Evolutionary conservation across 169 alveolate species (phyloP), one percentile per base, ranked within the genome.

Genomic region (Cryptosporidium bovis): DNA sequence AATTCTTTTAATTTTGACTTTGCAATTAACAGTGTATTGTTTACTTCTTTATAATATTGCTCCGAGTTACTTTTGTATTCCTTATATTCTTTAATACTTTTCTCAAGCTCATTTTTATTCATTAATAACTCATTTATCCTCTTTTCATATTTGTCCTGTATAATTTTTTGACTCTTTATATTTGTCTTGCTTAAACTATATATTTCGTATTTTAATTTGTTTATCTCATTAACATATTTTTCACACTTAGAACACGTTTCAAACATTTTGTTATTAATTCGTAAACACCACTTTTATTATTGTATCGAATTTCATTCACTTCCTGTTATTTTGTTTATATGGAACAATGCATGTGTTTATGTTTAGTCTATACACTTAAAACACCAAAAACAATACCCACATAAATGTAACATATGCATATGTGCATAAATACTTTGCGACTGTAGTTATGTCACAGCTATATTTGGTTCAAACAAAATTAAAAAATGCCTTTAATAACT

Each of bases 41-140:
- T 77, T 15, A 56, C 71, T 44, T 77, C 87, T 46, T 46, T 56
- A n/a, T 40, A 60, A n/a, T 77, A 77, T 8, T n/a, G 12, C 51
- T 77, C 87, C 2, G 87, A 77, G 4, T 77, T 62, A 0, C 27
- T 16, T 40, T 77, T 77, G 27, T 77, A 77, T 40, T 56, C 64
- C 33, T 77, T 20, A 48, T 77, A 60, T 20, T 77, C 87, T 27
- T 77, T 65, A 15, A 62, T 6, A 7, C 16, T 10, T 40, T 77
- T 36, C 40, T 46, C 48, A 12, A 77, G 34, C 7, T 60, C 29
- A 24, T 1, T 24, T 44, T 60, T 60, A 18, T 58, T 64, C 15
- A 24, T 27, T 58, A 36, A 18, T n/a, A 77, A 48, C n/a, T 56
- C 46, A 13, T 77, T 29, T 24, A 77, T 34, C 34, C 56, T 65